Conservation (phyloP, 306 rosid species). For the Acacia crassicarpa region DNA sequence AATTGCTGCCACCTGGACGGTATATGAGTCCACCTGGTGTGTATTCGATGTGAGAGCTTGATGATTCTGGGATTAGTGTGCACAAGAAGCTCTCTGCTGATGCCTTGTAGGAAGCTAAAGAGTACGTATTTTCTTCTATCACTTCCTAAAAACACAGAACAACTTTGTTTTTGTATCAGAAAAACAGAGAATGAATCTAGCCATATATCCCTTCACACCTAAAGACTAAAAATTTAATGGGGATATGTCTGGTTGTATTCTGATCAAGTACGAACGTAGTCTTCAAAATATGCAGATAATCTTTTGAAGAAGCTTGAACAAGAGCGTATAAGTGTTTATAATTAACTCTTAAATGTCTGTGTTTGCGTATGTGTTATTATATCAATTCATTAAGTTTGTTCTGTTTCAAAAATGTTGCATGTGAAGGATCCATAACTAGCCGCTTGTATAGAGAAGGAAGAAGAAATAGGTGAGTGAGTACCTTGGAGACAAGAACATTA, state of each 20-base stretch:
- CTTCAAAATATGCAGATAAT: background rate
- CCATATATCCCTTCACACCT: background rate
- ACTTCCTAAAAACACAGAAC: slow-evolving; percentile 54
- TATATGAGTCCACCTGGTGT: slow-evolving; percentile 86
- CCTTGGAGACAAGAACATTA: slow-evolving; percentile 91
- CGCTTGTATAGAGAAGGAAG: background rate
- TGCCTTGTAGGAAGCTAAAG: slow-evolving; percentile 69
- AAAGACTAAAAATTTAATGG: background rate
- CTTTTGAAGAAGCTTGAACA: background rate
- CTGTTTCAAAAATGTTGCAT: background rate
- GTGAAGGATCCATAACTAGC: background rate
- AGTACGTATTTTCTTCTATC: slow-evolving; percentile 57
- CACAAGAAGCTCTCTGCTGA: slow-evolving; percentile 91
- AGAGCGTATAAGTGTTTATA: background rate
- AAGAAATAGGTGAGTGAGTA: background rate
- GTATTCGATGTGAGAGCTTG: slow-evolving; percentile 70
- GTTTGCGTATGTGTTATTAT: no score
- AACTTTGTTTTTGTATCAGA: background rate
- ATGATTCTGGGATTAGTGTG: slow-evolving; percentile 71
- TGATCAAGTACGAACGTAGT: background rate
- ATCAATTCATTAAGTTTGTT: background rate
- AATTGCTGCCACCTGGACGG: slow-evolving; percentile 92
- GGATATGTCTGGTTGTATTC: background rate
- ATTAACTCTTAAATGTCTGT: background rate
- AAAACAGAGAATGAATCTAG: background rate